A percentile compares a stretch with the other conserved stretches of the same genome.
Conservation (phyloP, 1,139 yeast species). For the Ogataea hybrid region DNA sequence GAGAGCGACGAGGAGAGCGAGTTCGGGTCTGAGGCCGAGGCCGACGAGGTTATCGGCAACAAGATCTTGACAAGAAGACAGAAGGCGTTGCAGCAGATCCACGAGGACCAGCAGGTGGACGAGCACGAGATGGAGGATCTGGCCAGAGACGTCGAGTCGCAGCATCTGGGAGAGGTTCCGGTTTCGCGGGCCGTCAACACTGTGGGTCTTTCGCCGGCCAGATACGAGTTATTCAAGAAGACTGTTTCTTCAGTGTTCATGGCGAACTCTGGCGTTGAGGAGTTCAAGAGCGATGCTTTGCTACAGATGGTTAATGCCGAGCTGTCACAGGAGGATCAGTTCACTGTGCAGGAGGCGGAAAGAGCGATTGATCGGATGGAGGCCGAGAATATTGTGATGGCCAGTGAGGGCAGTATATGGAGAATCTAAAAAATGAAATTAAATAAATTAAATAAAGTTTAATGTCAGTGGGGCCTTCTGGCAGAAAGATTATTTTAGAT, state of each 20-base stretch:
- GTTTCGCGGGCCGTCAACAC: slow-evolving; percentile 23
- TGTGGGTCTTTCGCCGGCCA: slow-evolving; percentile 27
- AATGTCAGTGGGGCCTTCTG: slow-evolving; percentile 4
- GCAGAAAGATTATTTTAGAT: slow-evolving; percentile 47
- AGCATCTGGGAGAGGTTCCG: slow-evolving; percentile 36
- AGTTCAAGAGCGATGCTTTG: slow-evolving; percentile 23
- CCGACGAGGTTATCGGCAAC: slow-evolving; percentile 21
- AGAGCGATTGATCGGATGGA: slow-evolving; percentile 54
- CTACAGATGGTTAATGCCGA: slow-evolving; percentile 31
- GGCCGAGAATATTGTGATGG: slow-evolving; percentile 55
- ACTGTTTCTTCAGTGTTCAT: slow-evolving; percentile 28
- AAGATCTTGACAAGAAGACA: slow-evolving; percentile 17
- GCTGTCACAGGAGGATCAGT: slow-evolving; percentile 61
- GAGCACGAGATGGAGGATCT: slow-evolving; percentile 11
- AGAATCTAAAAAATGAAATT: slow-evolving; percentile 37
- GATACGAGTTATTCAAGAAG: slow-evolving; percentile 31
- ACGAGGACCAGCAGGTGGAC: slow-evolving; percentile 27
- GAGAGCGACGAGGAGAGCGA: slow-evolving; percentile 24
- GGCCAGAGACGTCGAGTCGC: slow-evolving; percentile 24
- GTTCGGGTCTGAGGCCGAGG: slow-evolving; percentile 23
- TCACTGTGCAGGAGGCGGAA: slow-evolving; percentile 48
- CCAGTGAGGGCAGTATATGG: slow-evolving; percentile 63
- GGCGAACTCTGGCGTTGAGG: slow-evolving; percentile 24
- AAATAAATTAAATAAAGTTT: background rate
- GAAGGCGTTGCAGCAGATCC: slow-evolving; percentile 17